Evolutionary conservation across 306 rosid species (phyloP), one percentile per base, ranked within the genome.

Genomic region (Begonia loranthoides): DNA sequence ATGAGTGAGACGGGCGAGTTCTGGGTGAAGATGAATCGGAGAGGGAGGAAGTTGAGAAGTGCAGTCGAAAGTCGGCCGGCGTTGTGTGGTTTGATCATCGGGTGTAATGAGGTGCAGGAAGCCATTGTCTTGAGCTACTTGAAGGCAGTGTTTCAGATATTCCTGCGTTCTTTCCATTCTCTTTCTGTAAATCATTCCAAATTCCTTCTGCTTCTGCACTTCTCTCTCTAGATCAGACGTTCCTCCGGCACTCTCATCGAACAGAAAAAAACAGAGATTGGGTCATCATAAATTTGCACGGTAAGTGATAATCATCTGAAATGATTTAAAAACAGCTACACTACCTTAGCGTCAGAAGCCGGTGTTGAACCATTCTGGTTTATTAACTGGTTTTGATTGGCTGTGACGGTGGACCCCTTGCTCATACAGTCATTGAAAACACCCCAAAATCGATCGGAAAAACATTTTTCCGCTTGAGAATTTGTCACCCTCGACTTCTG

Each of bases 61-160:
- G 15, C 13, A 34, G 58, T 16, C 51, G 52, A 47, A 10, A 24
- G 60, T 39, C 49, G 15, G 21, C 12, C 56, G 49, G 21, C 17
- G 24, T 50, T 24, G 54, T 45, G 13, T 17, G 21, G 13, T 15
- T 3, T 38, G 51, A 1, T 13, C 51, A 19, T 41, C 57, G 22
- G 53, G 64, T 15, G 28, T 71, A 0, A 77, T 66, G 45, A 66
- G 71, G 63, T 69, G 70, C 71, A 89, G 53, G 50, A 79, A 73
- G 11, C 94, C 94, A 64, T 76, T 78, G 39, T 89, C 79, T 45
- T 84, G 95, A 51, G 95, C 97, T 52, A 71, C 51, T 55, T 84
- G 81, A 48, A 89, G 84, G 60, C 90, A 82, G 45, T 71, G 62
- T 55, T 72, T 72, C n/a, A 85, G 51, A 64, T 83, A 82, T 12